A percentile compares a stretch with the other conserved stretches of the same genome.
Evolutionary conservation across 2,329 filamentous ascomycete species (phyloP).

Genomic region (Claviceps sp.): DNA sequence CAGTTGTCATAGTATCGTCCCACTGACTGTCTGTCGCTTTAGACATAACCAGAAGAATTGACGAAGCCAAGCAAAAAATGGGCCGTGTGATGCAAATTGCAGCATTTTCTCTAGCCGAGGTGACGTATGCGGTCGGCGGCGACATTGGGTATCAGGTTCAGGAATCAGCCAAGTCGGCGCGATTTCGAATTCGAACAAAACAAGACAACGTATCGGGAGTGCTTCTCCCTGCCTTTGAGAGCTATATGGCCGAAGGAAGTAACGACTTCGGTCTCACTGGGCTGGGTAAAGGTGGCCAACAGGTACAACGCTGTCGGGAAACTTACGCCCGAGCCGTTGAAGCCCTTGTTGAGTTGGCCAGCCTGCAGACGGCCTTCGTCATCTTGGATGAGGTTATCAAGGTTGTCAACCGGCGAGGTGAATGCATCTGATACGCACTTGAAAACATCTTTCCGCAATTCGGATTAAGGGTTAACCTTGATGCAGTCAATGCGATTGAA

Average conservation of each 20-base stretch:
- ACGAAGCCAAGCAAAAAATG: conserved; percentile 99
- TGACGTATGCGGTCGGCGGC: conserved; percentile 91
- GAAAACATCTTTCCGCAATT: not conserved
- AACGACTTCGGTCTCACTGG: conserved; percentile 96
- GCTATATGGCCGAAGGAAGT: conserved; percentile 73
- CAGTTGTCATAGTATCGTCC: conserved; percentile 4
- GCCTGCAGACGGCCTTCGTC: conserved; percentile 92
- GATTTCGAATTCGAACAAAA: conserved; percentile 85
- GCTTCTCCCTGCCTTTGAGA: conserved; percentile 85
- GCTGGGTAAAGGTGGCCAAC: conserved; percentile 90
- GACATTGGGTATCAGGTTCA: conserved; percentile 96
- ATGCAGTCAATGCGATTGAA: conserved; percentile 79
- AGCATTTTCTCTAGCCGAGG: conserved; percentile 91
- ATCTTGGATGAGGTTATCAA: conserved; percentile 99
- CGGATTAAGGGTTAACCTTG: conserved; percentile 4
- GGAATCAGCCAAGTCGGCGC: conserved; percentile 83
- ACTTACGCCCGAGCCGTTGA: conserved; percentile 94
- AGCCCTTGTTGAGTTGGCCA: conserved; percentile 86
- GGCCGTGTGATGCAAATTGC: conserved; percentile 98
- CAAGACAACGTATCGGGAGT: conserved; percentile 99
- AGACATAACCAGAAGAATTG: conserved; percentile 95
- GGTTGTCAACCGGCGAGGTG: conserved; percentile 89
- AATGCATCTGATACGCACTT: conserved; percentile 13
- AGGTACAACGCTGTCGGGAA: conserved; percentile 88
- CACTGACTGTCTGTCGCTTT: conserved; percentile 5